phyloP scores from a whole-genome alignment of 2,329 filamentous ascomycete species.

The Paraconiothyrium sp. region DNA sequence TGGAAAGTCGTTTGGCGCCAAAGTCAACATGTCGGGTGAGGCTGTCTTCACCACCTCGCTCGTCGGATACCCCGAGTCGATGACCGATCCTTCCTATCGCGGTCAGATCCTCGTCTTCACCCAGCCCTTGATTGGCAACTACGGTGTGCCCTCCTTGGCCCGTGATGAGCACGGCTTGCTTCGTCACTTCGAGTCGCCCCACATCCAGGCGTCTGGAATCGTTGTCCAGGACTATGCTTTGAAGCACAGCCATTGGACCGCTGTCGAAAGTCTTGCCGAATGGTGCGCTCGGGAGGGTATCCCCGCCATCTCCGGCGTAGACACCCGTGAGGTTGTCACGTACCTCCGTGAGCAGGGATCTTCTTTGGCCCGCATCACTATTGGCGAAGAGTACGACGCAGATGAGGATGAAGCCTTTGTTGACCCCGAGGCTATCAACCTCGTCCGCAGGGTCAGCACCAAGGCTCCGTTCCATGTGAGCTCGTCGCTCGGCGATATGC shows the following conservation, averaged over 20 bases:
- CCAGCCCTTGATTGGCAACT: slow-evolving; percentile 97
- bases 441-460: slow-evolving; percentile 95
- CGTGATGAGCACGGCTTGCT: slow-evolving; percentile 90
- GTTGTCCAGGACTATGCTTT: slow-evolving; percentile 94
- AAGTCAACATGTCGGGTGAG: slow-evolving; percentile 95
- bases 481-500: slow-evolving; percentile 81
- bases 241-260: slow-evolving; percentile 98
- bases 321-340: slow-evolving; percentile 96
- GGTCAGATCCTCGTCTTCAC: slow-evolving; percentile 98
- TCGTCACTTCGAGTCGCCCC: slow-evolving; percentile 97
- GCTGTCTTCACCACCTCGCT: slow-evolving; percentile 98
- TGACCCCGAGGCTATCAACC: slow-evolving; percentile 95
- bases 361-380: slow-evolving; percentile 90
- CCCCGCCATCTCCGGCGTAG: slow-evolving; percentile 94
- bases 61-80: slow-evolving; percentile 94
- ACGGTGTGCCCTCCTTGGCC: slow-evolving; percentile 87
- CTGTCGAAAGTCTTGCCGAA: slow-evolving; percentile 88
- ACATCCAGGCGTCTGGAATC: slow-evolving; percentile 95
- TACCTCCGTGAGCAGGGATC: slow-evolving; percentile 96
- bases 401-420: slow-evolving; percentile 97
- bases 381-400: slow-evolving; percentile 97
- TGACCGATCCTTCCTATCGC: slow-evolving; percentile 75
- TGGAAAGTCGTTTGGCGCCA: slow-evolving; percentile 95
- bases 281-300: slow-evolving; percentile 98
- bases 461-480: slow-evolving; percentile 97